Evolutionary conservation across 345 rosid species (phyloP).

Genomic region (Firmiana major): DNA sequence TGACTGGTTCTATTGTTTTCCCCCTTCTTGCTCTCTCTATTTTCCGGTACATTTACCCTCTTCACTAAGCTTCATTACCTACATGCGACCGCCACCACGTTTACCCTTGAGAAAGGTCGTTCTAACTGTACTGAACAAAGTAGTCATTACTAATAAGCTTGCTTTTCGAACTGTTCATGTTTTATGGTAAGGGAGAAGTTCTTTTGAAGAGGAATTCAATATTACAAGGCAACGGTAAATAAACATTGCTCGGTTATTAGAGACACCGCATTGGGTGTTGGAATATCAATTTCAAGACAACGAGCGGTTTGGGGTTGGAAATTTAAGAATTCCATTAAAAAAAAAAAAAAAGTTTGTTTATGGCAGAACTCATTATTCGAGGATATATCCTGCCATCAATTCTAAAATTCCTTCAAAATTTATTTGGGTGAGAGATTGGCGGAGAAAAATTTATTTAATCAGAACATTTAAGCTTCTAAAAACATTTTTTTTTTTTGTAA

Average conservation of each 20-base stretch:
- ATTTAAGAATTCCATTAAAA: too few species aligned
- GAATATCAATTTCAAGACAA: not conserved
- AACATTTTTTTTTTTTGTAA: too few species aligned
- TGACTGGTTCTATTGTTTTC: not conserved
- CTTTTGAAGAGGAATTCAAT: not conserved
- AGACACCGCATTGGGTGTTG: not conserved
- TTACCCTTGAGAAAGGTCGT: not conserved
- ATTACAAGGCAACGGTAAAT: not conserved
- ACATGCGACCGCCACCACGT: not conserved
- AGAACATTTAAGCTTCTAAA: too few species aligned
- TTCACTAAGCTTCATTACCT: not conserved
- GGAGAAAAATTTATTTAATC: too few species aligned
- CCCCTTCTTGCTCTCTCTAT: conserved; percentile 16
- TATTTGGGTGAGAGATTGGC: too few species aligned
- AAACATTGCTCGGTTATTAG: not conserved
- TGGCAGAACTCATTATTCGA: not conserved
- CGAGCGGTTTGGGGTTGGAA: not conserved
- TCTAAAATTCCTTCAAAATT: not conserved
- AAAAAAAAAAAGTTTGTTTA: too few species aligned
- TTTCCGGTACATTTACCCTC: conserved; percentile 12
- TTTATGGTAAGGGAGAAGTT: not conserved
- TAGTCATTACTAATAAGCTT: not conserved
- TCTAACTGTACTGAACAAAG: not conserved
- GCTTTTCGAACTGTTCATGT: too few species aligned
- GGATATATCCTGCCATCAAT: not conserved